phyloP scores from a whole-genome alignment of 2,329 filamentous ascomycete species.

The Venturiaceae sp. region DNA sequence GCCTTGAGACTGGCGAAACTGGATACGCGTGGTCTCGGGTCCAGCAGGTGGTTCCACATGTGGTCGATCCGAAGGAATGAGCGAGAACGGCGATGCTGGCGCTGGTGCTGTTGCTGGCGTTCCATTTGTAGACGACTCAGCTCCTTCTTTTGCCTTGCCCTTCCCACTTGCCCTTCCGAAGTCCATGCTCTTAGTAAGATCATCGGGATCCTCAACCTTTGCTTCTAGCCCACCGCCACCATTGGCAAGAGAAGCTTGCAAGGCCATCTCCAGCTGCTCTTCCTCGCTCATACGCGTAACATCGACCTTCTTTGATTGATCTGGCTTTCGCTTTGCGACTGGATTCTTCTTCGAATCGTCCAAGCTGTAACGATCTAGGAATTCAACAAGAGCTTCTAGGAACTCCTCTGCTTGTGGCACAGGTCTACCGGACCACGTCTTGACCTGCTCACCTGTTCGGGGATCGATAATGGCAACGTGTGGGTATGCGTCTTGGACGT shows the following conservation, averaged over 20 bases:
- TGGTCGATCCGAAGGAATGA: constrained; percentile 61
- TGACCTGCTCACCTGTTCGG: constrained; percentile 91
- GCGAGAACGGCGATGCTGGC: constrained; percentile 43
- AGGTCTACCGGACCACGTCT: constrained; percentile 82
- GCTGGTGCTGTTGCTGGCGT: constrained; percentile 15
- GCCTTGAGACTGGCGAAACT: constrained; percentile 79
- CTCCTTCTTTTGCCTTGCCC: constrained; percentile 28
- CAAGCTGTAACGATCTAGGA: constrained; percentile 92
- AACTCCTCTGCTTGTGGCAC: constrained; percentile 72
- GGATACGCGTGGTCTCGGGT: constrained; percentile 72
- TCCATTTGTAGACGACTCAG: constrained; percentile 13
- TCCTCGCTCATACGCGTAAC: constrained; percentile 90
- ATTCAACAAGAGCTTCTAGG: constrained; percentile 84
- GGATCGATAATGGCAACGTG: constrained; percentile 95
- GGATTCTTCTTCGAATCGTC: constrained; percentile 86
- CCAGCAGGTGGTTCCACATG: constrained; percentile 70
- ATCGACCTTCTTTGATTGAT: constrained; percentile 59
- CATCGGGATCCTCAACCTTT: constrained; percentile 72
- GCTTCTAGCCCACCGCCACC: constrained; percentile 21
- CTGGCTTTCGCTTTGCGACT: constrained; percentile 67
- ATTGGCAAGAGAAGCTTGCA: constrained; percentile 74
- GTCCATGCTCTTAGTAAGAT: constrained; percentile 61
- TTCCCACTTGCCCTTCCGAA: constrained; percentile 35
- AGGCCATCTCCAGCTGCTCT: constrained; percentile 89
- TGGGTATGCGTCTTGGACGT: constrained; percentile 83